Percentiles rank a stretch among this genome's conserved stretches.
phyloP scores from a whole-genome alignment of 2,329 filamentous ascomycete species.

The Aspergillus brasiliensis region DNA sequence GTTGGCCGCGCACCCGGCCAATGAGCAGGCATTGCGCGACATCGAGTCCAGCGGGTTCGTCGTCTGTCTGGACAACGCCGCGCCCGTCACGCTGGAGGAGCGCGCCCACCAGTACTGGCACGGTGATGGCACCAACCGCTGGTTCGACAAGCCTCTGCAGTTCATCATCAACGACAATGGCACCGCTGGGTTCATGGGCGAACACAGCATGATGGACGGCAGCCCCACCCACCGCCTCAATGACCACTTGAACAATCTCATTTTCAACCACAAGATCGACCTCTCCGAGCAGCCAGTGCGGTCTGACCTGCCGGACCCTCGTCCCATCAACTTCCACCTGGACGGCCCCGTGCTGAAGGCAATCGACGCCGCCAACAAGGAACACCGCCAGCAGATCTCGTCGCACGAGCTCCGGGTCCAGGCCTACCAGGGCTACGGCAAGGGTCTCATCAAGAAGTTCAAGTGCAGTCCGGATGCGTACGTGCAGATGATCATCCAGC shows the following conservation, averaged over 20 bases:
- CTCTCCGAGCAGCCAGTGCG: conserved; percentile 77
- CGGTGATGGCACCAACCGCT: conserved; percentile 91
- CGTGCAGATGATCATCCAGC: conserved; percentile 97
- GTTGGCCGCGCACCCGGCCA: conserved; percentile 73
- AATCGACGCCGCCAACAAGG: conserved; percentile 73
- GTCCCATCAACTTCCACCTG: conserved; percentile 75
- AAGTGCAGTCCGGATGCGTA: conserved; percentile 97
- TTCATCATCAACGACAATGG: conserved; percentile 99
- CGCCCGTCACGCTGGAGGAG: conserved; percentile 91
- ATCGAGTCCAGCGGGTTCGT: conserved; percentile 90
- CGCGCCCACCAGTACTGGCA: conserved; percentile 97
- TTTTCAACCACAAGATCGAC: conserved; percentile 93
- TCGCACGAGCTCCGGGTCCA: conserved; percentile 91
- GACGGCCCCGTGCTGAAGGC: conserved; percentile 72
- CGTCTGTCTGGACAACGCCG: conserved; percentile 88
- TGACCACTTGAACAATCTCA: conserved; percentile 88
- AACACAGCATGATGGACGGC: conserved; percentile 99
- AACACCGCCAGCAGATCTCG: conserved; percentile 80
- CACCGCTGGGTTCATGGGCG: conserved; percentile 94
- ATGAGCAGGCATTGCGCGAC: conserved; percentile 73
- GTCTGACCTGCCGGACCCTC: conserved; percentile 80
- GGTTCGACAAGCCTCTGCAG: conserved; percentile 97
- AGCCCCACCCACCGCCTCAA: conserved; percentile 95
- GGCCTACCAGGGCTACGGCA: conserved; percentile 95
- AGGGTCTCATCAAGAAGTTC: conserved; percentile 99